phyloP scores from a whole-genome alignment of 495 filamentous ascomycete genomes.

The Xylaria curta region DNA sequence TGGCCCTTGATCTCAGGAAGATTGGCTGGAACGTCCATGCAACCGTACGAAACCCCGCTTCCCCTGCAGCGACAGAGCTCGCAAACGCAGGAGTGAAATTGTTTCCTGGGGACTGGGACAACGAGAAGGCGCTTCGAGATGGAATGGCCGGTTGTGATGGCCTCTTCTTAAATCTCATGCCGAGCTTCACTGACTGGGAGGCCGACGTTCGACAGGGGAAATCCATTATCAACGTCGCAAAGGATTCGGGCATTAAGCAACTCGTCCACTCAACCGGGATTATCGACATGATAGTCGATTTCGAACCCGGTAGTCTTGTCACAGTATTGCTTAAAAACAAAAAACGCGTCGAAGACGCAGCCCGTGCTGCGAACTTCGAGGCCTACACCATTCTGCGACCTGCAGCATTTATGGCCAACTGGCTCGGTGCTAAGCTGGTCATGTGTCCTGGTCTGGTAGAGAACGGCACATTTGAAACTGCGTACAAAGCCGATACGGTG shows the following conservation, averaged over 20 bases:
- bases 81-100: constrained; percentile 47
- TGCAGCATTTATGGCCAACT: constrained; percentile 60
- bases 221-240: constrained; percentile 51
- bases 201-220: constrained; percentile 47
- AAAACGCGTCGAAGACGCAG: constrained; percentile 44
- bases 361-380: constrained; percentile 46
- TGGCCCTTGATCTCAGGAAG: constrained; percentile 48
- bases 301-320: constrained; percentile 34
- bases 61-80: constrained; percentile 45
- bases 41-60: constrained; percentile 47
- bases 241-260: constrained; percentile 45
- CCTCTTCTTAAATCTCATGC: constrained; percentile 57
- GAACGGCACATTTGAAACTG: constrained; percentile 39
- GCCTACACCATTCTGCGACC: constrained; percentile 57
- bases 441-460: constrained; percentile 49
- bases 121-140: constrained; percentile 43
- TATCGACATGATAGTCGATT: constrained; percentile 9
- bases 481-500: constrained; percentile 34
- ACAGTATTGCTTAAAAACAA: constrained; percentile 45
- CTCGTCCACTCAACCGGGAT: constrained; percentile 50
- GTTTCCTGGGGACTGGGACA: constrained; percentile 49
- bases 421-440: constrained; percentile 42
- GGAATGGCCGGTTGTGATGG: constrained; percentile 49
- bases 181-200: constrained; percentile 35
- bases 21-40: constrained; percentile 48